Conservation (phyloP, 2,329 filamentous ascomycete genomes). For the Microcyclosporella mali region DNA sequence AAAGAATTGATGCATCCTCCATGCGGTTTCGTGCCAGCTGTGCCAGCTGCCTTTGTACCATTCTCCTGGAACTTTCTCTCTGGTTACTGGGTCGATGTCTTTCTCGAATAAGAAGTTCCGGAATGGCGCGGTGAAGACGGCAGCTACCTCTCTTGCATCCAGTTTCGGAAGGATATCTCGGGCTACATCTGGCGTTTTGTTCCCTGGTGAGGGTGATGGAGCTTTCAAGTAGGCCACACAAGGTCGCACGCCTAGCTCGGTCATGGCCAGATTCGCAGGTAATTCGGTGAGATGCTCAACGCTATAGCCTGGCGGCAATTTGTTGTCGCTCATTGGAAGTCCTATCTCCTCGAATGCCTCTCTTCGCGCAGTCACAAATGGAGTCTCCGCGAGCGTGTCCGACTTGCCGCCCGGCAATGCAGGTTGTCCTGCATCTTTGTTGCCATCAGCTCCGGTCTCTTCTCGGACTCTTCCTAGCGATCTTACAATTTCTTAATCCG, state of each 20-base stretch:
- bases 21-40: constrained; percentile 68
- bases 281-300: constrained; percentile 85
- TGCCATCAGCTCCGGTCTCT: constrained; percentile 1
- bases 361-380: constrained; percentile 75
- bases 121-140: constrained; percentile 86
- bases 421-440: constrained; percentile 44
- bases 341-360: constrained; percentile 94
- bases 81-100: constrained; percentile 46
- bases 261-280: constrained; percentile 52
- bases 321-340: constrained; percentile 63
- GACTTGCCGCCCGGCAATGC: constrained; percentile 52
- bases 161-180: constrained; percentile 57
- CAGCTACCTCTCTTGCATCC: constrained; percentile 85
- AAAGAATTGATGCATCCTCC: constrained; percentile 87
- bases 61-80: constrained; percentile 42
- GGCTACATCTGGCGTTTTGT: constrained; percentile 52
- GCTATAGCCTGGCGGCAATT: constrained; percentile 68
- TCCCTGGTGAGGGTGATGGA: constrained; percentile 44
- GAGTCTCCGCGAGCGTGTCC: constrained; percentile 49
- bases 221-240: constrained; percentile 54
- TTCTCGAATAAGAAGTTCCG: constrained; percentile 65
- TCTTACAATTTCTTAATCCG: constrained; percentile 51
- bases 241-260: constrained; percentile 45
- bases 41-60: constrained; percentile 88
- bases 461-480: neutral